These are phyloP conservation scores for Fraxinus ornus DNA, from an alignment of 305 asterid species.

Conservation along the genomic window DNA sequence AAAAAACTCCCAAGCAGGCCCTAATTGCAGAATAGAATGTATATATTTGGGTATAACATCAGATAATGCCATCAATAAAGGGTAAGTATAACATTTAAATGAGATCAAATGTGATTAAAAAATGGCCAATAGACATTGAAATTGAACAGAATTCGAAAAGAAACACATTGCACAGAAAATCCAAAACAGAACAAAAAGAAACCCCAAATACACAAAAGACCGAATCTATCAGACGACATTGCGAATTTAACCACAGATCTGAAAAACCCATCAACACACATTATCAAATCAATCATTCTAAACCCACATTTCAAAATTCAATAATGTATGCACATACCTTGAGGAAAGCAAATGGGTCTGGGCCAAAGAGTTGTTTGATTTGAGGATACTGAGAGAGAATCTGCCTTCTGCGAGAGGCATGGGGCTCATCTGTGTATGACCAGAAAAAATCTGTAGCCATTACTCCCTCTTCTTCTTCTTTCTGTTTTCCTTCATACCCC, in stretches of 20 bases:
- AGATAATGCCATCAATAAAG: background rate
- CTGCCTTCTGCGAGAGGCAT: conserved; percentile 78
- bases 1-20: no score
- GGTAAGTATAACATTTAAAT: background rate
- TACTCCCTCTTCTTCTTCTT: conserved; percentile 49
- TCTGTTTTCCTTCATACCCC: conserved; percentile 47
- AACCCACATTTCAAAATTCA: background rate
- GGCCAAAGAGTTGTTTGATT: conserved; percentile 75
- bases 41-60: background rate
- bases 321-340: conserved; percentile 42
- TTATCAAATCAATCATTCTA: background rate
- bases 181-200: background rate
- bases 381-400: conserved; percentile 93
- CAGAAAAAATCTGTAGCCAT: conserved; percentile 86
- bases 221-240: conserved; percentile 4
- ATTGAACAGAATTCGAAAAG: background rate
- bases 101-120: background rate
- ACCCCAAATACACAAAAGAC: background rate
- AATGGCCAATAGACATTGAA: background rate
- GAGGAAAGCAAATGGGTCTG: conserved; percentile 80
- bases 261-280: background rate
- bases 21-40: background rate
- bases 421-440: conserved; percentile 96
- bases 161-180: background rate
- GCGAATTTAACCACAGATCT: conserved; percentile 9